Evolutionary conservation across 2,329 filamentous ascomycete species (phyloP), one percentile per base, ranked within the genome.

Genomic region (Harringtonia aguacate): DNA sequence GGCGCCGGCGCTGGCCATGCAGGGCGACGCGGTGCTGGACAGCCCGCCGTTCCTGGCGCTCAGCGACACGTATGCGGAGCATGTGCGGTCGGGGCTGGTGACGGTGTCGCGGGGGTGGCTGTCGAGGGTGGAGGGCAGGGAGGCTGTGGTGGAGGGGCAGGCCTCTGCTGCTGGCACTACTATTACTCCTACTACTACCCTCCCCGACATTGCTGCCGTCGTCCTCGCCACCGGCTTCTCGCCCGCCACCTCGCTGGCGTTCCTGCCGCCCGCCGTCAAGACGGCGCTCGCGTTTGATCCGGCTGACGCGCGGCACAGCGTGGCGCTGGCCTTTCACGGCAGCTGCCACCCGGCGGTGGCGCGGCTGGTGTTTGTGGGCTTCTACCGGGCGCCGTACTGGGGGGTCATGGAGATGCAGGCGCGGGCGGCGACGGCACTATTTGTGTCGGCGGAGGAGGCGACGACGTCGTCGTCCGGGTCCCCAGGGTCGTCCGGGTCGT

Each of bases 331-430:
- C 20, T 79, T 82, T 40, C 80, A 85, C 50, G 76, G 75, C 1
- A 80, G 79, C 0, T 67, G 80, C 44, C 75, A 81, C 46, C 70
- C 73, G 0, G 63, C 68, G 0, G 60, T 88, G 0, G 73, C 80
- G 0, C 74, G 73, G 7, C 63, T 92, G 0, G 85, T 84, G 1
- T 89, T 92, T 53, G 80, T 92, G 1, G 86, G 86, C 1, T 87
- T 88, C 61, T 94, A 94, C 56, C 75, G 86, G 48, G 84, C 84
- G 0, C 85, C 86, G 0, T 92, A 86, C 58, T 94, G 86, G 86
- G 83, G 83, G 1, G 79, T 88, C 0, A 87, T 90, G 72, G 86
- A 92, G 59, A 85, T 88, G 81, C 86, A 94, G 61, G 81, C 86
- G 3, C 74, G 82, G 1, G 72, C 84, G 48, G 64, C 89, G 7